Percentiles rank a stretch among this genome's conserved stretches.
Conservation (phyloP, 352 stramenopile genomes). For the Pythium guiyangense region DNA sequence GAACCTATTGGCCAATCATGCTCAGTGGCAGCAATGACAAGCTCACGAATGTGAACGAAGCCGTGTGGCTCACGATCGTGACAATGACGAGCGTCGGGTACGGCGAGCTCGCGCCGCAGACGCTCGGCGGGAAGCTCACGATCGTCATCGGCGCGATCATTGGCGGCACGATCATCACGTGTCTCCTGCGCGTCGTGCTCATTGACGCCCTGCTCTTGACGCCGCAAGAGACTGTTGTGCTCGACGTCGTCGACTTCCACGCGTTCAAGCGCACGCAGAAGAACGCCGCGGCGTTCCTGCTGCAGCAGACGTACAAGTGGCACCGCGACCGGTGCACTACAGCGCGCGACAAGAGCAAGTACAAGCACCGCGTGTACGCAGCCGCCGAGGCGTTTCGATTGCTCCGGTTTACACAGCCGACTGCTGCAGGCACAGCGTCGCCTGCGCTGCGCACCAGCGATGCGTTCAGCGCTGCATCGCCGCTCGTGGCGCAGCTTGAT, state of each 20-base stretch:
- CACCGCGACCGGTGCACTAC: conserved; percentile 11
- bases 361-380: conserved; percentile 35
- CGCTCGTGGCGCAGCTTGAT: conserved; percentile 20
- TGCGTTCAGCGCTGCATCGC: neutral
- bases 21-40: conserved; percentile 36
- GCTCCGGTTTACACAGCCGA: conserved; percentile 41
- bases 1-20: neutral
- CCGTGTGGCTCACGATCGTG: conserved; percentile 63
- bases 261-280: conserved; percentile 38
- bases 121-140: conserved; percentile 48
- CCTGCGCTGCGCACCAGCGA: conserved; percentile 8
- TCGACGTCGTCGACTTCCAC: conserved; percentile 60
- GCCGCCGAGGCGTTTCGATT: conserved; percentile 44
- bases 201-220: conserved; percentile 51
- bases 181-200: conserved; percentile 51
- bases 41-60: conserved; percentile 37
- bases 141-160: conserved; percentile 55
- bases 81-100: conserved; percentile 64
- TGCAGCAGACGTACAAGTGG: conserved; percentile 43
- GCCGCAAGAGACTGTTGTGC: conserved; percentile 49
- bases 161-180: conserved; percentile 53
- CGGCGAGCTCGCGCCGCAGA: conserved; percentile 43
- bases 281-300: conserved; percentile 30
- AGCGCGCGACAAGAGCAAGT: conserved; percentile 9
- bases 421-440: conserved; percentile 3